Base-by-base conservation (phyloP, 192 early-diverging fungal genomes). In the Gorgonomyces haynaldii region DNA sequence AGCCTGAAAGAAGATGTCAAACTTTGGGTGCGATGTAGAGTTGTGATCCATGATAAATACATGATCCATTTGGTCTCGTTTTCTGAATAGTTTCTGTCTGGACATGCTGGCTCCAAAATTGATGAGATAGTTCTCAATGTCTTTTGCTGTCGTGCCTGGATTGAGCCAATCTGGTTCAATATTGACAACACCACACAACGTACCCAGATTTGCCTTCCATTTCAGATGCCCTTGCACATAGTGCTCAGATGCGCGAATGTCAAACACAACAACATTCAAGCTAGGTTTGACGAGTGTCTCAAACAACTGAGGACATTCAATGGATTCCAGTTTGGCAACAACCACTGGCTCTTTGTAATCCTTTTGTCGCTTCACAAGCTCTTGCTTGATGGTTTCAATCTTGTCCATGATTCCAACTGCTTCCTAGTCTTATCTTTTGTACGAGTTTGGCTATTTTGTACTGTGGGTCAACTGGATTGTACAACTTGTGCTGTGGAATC, bases 161-260 rank as follows among this genome's bases (percentile, higher is more conserved):
- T 9, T 2, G 5, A 55, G 26, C 65, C 65, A 73, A 7, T 63
- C 63, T 1, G 90, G 90, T 43, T 90, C 86, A 10, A 93, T 42
- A 47, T 90, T 79, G 13, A 89, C 78, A 12, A 81, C 60, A 13
- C 70, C 66, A 23, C 21, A 23, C 2, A 22, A 31, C 43, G 2
- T 55, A 7, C 13, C 23, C 35, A 28, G 21, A 12, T 29, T 17
- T 5, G 53, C 57, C 37, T 55, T 56, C 54, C 82, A 76, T 34
- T 76, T 77, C 29, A 93, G 72, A 9, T 76, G 83, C 1, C 82
- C 84, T 42, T 63, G 66, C 0, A 64, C 61, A 59, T 66, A 88
- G 25, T 82, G 66, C 21, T 84, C 76, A 29, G 74, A 71, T 25
- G 75, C 72, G 10, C 90, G 72, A 8, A 90, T 72, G 61, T 93